These are phyloP conservation scores for Blastomyces parvus DNA, from an alignment of 2,329 filamentous ascomycete genomes.

Conservation along the genomic window DNA sequence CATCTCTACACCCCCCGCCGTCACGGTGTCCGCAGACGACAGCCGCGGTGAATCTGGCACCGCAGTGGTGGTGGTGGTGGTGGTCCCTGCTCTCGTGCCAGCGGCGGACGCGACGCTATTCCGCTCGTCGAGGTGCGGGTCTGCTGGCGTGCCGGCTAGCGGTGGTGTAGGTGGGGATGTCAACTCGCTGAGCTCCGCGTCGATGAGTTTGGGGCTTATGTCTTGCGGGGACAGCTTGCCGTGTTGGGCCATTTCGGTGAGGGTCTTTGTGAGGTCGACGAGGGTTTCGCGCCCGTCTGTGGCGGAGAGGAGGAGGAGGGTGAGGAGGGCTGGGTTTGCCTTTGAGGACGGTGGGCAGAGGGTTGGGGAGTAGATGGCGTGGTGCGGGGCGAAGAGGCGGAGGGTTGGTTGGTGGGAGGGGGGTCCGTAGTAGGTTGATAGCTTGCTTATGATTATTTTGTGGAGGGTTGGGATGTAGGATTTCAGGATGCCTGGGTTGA, in stretches of 20 bases:
- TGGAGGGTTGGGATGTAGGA: conserved; percentile 79
- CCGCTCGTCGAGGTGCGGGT: background rate
- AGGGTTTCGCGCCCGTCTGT: conserved; percentile 88
- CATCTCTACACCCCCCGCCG: conserved; percentile 9
- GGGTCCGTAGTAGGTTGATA: conserved; percentile 78
- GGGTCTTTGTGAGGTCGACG: conserved; percentile 87
- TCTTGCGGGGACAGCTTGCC: conserved; percentile 72
- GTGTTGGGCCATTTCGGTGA: conserved; percentile 89
- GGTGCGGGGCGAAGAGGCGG: conserved; percentile 62
- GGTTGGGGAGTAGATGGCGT: conserved; percentile 38
- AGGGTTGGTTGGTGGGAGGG: conserved; percentile 56
- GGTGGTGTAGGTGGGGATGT: conserved; percentile 18
- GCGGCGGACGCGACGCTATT: background rate
- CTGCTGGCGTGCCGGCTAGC: background rate
- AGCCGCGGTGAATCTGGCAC: conserved; percentile 18
- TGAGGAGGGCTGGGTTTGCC: conserved; percentile 33
- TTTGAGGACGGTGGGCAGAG: conserved; percentile 16
- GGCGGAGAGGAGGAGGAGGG: conserved; percentile 69
- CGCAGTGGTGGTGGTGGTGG: background rate
- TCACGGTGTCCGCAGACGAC: conserved; percentile 18
- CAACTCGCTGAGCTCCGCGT: conserved; percentile 69
- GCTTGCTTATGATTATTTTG: conserved; percentile 64
- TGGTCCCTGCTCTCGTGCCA: background rate
- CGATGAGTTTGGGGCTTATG: conserved; percentile 75
- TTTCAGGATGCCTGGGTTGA: conserved; percentile 65